Percentiles rank a stretch among this genome's conserved stretches.
These are phyloP conservation scores for Trichocladium uniseriatum DNA, from an alignment of 495 filamentous ascomycete species.

Conservation along the genomic window DNA sequence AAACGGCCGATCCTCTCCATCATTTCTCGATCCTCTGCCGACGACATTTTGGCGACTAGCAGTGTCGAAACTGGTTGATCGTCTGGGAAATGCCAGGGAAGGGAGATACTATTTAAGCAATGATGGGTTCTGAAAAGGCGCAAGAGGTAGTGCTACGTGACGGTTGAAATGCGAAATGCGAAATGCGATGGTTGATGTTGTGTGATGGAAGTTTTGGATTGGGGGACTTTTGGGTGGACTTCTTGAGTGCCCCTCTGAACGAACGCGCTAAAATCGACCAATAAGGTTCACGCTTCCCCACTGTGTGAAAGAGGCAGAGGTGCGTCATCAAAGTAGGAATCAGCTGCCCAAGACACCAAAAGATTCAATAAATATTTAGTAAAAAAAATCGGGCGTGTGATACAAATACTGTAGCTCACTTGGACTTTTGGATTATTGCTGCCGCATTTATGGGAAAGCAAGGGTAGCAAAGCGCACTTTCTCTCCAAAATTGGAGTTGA, in stretches of 20 bases:
- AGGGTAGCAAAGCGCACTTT: no score
- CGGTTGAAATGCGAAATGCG: neutral
- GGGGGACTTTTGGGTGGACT: no score
- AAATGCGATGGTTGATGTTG: neutral
- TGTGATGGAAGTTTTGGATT: neutral
- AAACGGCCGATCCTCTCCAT: conserved; percentile 66
- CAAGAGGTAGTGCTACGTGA: neutral
- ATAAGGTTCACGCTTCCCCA: neutral
- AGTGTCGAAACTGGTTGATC: conserved; percentile 1
- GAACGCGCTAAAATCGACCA: neutral
- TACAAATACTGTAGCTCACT: no score
- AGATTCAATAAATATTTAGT: no score
- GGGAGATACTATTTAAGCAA: neutral
- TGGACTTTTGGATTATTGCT: no score
- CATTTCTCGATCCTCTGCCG: conserved; percentile 58
- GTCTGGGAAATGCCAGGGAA: neutral
- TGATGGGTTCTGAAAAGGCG: neutral
- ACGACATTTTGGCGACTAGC: conserved; percentile 46
- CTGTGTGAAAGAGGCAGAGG: neutral
- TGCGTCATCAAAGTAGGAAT: neutral
- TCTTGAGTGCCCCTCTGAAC: neutral
- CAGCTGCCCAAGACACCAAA: no score
- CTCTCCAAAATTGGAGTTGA: no score
- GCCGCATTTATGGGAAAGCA: no score
- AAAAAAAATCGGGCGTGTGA: no score